phyloP scores from a whole-genome alignment of 768 basidiomycete species.

The Xanthoconium purpureum region DNA sequence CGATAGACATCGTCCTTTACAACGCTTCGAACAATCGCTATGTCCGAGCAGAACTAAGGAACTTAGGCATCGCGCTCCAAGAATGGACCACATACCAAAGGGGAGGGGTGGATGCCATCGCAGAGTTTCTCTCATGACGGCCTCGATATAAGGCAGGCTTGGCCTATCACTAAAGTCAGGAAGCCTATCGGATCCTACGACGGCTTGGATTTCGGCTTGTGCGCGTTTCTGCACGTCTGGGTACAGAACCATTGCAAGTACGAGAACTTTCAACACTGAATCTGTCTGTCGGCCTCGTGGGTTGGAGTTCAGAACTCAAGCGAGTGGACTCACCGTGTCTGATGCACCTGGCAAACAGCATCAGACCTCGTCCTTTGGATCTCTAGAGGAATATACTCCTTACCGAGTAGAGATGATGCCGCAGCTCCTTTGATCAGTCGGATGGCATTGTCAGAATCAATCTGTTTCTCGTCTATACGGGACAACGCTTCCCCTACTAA shows the following conservation, averaged over 20 bases:
- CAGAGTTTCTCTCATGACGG: slow-evolving; percentile 2
- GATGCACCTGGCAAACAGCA: neutral
- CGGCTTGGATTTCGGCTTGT: slow-evolving; percentile 4
- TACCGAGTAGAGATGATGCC: slow-evolving; percentile 7
- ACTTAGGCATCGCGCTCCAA: neutral
- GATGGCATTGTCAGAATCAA: neutral
- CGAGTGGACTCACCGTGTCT: slow-evolving; percentile 2
- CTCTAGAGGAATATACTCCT: neutral
- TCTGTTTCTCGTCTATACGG: neutral
- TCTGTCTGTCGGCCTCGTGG: slow-evolving; percentile 3
- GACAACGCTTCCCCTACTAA: slow-evolving; percentile 5
- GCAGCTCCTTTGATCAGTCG: slow-evolving; percentile 4
- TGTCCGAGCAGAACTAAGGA: neutral
- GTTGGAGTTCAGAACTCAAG: neutral
- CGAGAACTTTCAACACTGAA: neutral
- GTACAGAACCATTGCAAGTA: slow-evolving; percentile 7
- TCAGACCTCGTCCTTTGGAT: neutral
- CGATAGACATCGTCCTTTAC: slow-evolving; percentile 6
- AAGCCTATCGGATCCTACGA: slow-evolving; percentile 6
- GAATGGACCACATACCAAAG: neutral
- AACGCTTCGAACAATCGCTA: slow-evolving; percentile 7
- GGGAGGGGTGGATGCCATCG: slow-evolving; percentile 9
- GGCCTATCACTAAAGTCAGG: neutral
- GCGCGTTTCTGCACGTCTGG: slow-evolving; percentile 9
- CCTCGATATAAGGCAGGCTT: slow-evolving; percentile 2